Evolutionary conservation across 345 rosid genomes (phyloP), one percentile per base, ranked within the genome.

Genomic region (Crucihimalaya himalaica): DNA sequence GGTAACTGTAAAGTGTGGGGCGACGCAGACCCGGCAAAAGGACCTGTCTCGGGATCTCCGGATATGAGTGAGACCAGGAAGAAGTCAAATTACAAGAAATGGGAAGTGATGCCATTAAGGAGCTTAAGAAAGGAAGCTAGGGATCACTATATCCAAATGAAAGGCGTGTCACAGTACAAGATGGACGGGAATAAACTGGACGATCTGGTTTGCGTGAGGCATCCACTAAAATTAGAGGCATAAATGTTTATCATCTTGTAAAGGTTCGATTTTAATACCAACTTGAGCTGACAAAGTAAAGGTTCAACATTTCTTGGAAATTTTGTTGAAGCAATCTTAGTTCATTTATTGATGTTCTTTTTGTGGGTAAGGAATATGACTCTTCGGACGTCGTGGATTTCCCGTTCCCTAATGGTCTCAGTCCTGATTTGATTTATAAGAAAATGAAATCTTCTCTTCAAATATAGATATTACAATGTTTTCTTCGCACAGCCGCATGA

Each of bases 1-100:
- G 89, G 93, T 25, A 88, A 89, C 35, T 95, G 97, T 74, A 95
- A 95, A 84, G 97, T 95, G 55, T 92, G 97, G 97, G 97, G 96
- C 18, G 59, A 72, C 2, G 84, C 82, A 51, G 90, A 85, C 74
- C 81, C 86, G 27, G 78, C 63, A 69, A 73, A 65, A 65, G 97
- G 90, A 52, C 89, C 87, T 0, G 73, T 83, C 63, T 91, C 99
- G 0, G 97, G 99, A 56, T 84, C 97, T 70, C 62, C 92, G 5
- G 96, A 87, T 86, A 92, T 88, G 96, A 89, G 93, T 63, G 84
- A 79, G 42, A 73, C 66, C 4, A 84, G 97, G 81, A 88, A 86
- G 81, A 68, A 77, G 35, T 94, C 98, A 16, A 83, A 91, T 72
- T 94, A 89, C 87, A 85, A 81, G 48, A 94, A 91, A 80, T 91